These are phyloP conservation scores for Clitopilus hobsonii DNA, from an alignment of 768 basidiomycete genomes.

Conservation along the genomic window DNA sequence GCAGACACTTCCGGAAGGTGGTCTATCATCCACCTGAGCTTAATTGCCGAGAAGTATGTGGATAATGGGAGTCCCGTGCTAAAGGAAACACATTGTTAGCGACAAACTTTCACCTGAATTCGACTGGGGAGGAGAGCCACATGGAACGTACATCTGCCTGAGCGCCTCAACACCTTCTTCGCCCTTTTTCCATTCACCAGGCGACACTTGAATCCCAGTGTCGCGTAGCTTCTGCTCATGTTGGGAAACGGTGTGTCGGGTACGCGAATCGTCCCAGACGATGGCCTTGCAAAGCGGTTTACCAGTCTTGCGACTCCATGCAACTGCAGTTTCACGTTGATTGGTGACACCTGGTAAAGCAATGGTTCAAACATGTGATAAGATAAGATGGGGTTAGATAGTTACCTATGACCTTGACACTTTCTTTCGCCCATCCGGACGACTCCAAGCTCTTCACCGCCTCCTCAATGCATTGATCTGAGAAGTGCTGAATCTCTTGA, in stretches of 20 bases:
- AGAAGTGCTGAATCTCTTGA: conserved; percentile 70
- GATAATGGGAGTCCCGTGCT: conserved; percentile 94
- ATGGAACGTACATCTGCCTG: conserved; percentile 54
- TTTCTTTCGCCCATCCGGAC: conserved; percentile 71
- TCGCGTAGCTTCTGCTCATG: conserved; percentile 67
- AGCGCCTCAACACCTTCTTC: conserved; percentile 62
- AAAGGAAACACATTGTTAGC: conserved; percentile 5
- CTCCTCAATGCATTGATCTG: conserved; percentile 69
- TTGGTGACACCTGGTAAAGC: conserved; percentile 77
- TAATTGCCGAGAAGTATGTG: conserved; percentile 97
- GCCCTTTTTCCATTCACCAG: conserved; percentile 67
- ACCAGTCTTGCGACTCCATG: conserved; percentile 89
- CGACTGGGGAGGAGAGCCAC: background rate
- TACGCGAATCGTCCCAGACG: conserved; percentile 97
- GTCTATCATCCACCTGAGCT: conserved; percentile 96
- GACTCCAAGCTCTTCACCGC: conserved; percentile 68
- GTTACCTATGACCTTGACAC: conserved; percentile 90
- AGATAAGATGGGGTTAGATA: conserved; percentile 11
- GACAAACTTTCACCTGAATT: background rate
- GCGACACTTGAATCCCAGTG: conserved; percentile 69
- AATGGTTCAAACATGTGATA: conserved; percentile 13
- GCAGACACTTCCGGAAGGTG: conserved; percentile 69
- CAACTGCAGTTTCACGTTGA: conserved; percentile 93
- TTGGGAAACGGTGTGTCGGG: conserved; percentile 78
- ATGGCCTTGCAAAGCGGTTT: conserved; percentile 85